Evolutionary conservation across 148 eudicot species (phyloP).

Genomic region (Tetragonia tetragonoides): DNA sequence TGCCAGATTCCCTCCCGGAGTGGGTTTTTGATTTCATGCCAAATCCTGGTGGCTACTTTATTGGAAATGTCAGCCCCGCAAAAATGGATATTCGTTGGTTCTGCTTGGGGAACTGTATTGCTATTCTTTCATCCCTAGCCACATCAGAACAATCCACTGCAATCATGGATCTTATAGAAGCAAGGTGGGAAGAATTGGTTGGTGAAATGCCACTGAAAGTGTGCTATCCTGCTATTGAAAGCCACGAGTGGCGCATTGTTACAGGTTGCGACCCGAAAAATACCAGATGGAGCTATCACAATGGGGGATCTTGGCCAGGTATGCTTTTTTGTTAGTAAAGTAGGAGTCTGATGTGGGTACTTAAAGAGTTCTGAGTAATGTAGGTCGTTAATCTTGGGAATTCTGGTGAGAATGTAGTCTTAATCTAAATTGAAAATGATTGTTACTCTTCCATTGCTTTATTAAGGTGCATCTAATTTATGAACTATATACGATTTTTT

Average conservation of each 20-base stretch:
- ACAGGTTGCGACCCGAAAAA: slow-evolving; percentile 97
- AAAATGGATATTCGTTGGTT: slow-evolving; percentile 95
- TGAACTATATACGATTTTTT: background rate
- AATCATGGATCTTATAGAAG: slow-evolving; percentile 93
- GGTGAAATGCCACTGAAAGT: slow-evolving; percentile 93
- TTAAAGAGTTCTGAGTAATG: background rate
- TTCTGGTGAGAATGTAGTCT: background rate
- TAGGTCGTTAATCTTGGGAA: background rate
- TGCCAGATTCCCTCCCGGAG: slow-evolving; percentile 96
- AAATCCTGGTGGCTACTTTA: slow-evolving; percentile 68
- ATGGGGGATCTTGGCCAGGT: slow-evolving; percentile 99
- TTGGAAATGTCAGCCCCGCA: slow-evolving; percentile 87
- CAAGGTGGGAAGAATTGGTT: slow-evolving; percentile 85
- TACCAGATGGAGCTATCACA: slow-evolving; percentile 97
- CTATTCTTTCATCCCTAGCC: slow-evolving; percentile 83
- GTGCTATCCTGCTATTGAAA: slow-evolving; percentile 91
- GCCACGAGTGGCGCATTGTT: slow-evolving; percentile 83
- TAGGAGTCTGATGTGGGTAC: background rate
- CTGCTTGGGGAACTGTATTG: slow-evolving; percentile 85
- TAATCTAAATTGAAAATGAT: too few relatives aligned
- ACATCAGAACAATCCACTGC: slow-evolving; percentile 75
- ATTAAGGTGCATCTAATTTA: background rate
- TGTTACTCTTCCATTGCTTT: background rate
- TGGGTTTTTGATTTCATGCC: slow-evolving; percentile 98
- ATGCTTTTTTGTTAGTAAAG: slow-evolving; percentile 2